Base-by-base conservation (phyloP, 139 green algal species). In the Trebouxia sp. region DNA sequence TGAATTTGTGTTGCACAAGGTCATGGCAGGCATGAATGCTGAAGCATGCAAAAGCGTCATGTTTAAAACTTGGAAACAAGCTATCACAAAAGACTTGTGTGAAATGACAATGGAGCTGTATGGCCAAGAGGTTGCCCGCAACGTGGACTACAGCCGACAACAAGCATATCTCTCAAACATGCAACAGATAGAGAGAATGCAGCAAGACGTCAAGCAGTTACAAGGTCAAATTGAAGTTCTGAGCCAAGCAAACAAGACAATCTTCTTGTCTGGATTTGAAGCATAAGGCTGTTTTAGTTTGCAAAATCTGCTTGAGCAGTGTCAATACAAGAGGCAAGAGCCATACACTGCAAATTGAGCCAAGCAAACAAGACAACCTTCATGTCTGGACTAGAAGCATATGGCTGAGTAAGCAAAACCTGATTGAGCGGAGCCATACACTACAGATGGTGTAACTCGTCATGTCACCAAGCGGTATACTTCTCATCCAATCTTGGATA, bases 141-240 rank as follows among this genome's bases (percentile, higher is more conserved):
- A 30, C 35, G 32, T 70, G 62, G 62, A 70, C 62, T 70, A 70
- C 62, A 70, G 62, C 62, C 62, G 62, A 70, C 62, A 70, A 70
- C 62, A 70, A 70, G 62, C 62, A 70, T 70, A 70, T 70, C 62
- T 70, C 32, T 70, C 32, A 70, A 43, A 70, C 62, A 70, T 70
- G 62, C 62, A 70, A 70, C 62, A 70, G 62, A 70, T 70, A 70
- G 62, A 70, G 62, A 70, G 62, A 45, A 70, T 70, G 32, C 62
- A 70, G 62, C 62, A 70, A 70, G 62, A 70, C 17, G 62, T 70
- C 62, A 70, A 70, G 62, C 62, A 43, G 32, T 43, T 70, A 70
- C 62, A 70, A 70, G 62, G 62, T 70, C 62, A 70, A 70, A 70
- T 70, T 70, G 62, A 70, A 70, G 62, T 70, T 70, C 62, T 70